A percentile compares a stretch with the other conserved stretches of the same genome.
These are phyloP conservation scores for Fusarium sp. DNA, from an alignment of 2,329 filamentous ascomycete species.

Conservation along the genomic window DNA sequence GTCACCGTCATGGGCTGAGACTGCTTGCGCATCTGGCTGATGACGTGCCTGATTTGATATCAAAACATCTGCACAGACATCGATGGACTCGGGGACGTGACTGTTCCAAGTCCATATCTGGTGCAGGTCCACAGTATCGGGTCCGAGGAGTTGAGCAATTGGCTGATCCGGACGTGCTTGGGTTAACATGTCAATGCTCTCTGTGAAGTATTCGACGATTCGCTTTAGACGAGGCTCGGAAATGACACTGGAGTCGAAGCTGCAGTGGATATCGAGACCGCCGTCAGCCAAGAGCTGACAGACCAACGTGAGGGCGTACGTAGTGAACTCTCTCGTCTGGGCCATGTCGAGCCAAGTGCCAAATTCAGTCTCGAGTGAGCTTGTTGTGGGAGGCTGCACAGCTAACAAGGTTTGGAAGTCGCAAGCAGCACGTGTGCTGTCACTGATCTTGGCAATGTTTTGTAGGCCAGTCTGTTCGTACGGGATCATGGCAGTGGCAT, in stretches of 20 bases:
- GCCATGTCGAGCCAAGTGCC: background rate
- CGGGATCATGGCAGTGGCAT: conserved; percentile 32
- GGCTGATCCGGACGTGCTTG: background rate
- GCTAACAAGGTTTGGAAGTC: conserved; percentile 27
- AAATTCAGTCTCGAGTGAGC: background rate
- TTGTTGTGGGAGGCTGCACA: conserved; percentile 1
- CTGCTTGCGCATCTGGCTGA: background rate
- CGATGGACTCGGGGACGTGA: conserved; percentile 12
- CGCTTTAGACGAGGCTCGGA: background rate
- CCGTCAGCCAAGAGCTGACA: background rate
- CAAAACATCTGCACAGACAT: conserved; percentile 30
- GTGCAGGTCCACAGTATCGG: background rate
- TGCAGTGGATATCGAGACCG: background rate
- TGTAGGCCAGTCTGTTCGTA: conserved; percentile 40
- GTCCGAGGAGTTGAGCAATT: background rate
- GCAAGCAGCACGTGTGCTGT: conserved; percentile 6
- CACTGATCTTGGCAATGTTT: conserved; percentile 40
- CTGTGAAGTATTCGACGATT: background rate
- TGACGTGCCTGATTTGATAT: background rate
- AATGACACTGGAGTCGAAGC: conserved; percentile 7
- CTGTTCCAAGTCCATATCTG: conserved; percentile 40
- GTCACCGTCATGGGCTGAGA: conserved; percentile 1
- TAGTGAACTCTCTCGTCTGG: conserved; percentile 9
- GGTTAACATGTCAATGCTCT: background rate
- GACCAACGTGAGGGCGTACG: conserved; percentile 7